Evolutionary conservation across 1,139 yeast species (phyloP), one percentile per base, ranked within the genome.

Genomic region (Magnusiomyces tetraspermus): DNA sequence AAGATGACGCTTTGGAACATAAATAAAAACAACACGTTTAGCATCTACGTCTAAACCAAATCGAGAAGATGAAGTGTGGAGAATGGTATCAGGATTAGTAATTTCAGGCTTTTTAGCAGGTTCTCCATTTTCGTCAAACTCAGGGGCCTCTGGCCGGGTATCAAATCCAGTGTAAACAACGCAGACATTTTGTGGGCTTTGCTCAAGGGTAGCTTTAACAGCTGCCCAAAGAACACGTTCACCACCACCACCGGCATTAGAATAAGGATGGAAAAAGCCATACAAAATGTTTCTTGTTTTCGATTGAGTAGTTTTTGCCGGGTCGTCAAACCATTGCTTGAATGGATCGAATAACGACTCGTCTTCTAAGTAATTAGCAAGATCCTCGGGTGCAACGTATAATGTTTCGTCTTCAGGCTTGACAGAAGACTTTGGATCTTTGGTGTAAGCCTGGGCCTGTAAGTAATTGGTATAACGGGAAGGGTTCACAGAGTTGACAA

Each of bases 231-330:
- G 73, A 0, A 94, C 98, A 51, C 95, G 78, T 67, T 94, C 99
- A 24, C 99, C 99, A 41, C 99, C 99, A 21, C 98, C 98, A 41
- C 96, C 96, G 48, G 96, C 94, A 66, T 87, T 87, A 58, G 97
- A 90, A 61, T 84, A 86, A 0, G 98, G 98, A 68, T 94, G 99
- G 73, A 92, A 89, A 64, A 86, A 90, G 5, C 97, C 99, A 62
- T 73, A 84, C 21, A 87, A 65, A 21, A 73, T 58, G 50, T 65
- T 71, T 45, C 84, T 68, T 42, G 61, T 64, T 23, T n/a, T 37
- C 11, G n/a, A 11, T 13, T 13, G 24, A n/a, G 6, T n/a, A n/a
- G 40, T 10, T 26, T 13, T 21, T 24, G n/a, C 2, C 2, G 43
- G 43, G 19, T 24, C 31, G 13, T 42, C 45, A 13, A 23, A 42